These are phyloP conservation scores for Candida dendrica DNA, from an alignment of 805 yeast genomes.

Conservation along the genomic window DNA sequence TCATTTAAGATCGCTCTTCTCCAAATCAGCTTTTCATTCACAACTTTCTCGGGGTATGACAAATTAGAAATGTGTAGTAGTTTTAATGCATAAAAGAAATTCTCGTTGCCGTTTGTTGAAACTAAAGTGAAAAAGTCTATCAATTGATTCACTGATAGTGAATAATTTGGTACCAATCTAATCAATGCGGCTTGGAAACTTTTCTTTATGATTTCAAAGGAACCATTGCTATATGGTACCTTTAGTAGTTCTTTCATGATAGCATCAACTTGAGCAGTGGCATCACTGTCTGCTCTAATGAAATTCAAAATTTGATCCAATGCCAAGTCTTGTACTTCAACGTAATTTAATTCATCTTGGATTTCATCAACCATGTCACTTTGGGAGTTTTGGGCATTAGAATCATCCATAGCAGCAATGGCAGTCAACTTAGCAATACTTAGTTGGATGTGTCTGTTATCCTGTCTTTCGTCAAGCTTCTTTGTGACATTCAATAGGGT, in stretches of 20 bases:
- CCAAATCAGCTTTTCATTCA: slow-evolving; percentile 43
- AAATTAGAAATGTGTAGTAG: slow-evolving; percentile 34
- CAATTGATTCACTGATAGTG: slow-evolving; percentile 37
- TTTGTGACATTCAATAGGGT: slow-evolving; percentile 37
- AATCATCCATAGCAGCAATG: slow-evolving; percentile 30
- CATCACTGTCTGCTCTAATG: slow-evolving; percentile 23
- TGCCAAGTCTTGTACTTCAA: slow-evolving; percentile 42
- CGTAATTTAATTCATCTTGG: slow-evolving; percentile 40
- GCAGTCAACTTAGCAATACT: slow-evolving; percentile 68
- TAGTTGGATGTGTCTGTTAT: slow-evolving; percentile 46
- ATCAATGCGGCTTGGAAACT: slow-evolving; percentile 20
- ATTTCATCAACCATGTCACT: slow-evolving; percentile 32
- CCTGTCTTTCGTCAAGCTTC: slow-evolving; percentile 33
- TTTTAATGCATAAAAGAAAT: slow-evolving; percentile 42
- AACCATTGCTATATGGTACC: slow-evolving; percentile 10
- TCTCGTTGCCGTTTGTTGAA: slow-evolving; percentile 24
- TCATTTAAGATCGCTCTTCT: slow-evolving; percentile 48
- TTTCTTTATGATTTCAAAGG: slow-evolving; percentile 14
- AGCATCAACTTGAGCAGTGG: slow-evolving; percentile 17
- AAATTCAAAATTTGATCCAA: slow-evolving; percentile 21
- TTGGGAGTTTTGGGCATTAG: slow-evolving; percentile 10
- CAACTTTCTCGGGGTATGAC: slow-evolving; percentile 22
- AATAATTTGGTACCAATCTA: slow-evolving; percentile 29
- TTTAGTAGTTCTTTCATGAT: slow-evolving; percentile 18
- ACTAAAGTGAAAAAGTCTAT: slow-evolving; percentile 45